phyloP scores from a whole-genome alignment of 148 eudicot species.

The Cornus kousa region DNA sequence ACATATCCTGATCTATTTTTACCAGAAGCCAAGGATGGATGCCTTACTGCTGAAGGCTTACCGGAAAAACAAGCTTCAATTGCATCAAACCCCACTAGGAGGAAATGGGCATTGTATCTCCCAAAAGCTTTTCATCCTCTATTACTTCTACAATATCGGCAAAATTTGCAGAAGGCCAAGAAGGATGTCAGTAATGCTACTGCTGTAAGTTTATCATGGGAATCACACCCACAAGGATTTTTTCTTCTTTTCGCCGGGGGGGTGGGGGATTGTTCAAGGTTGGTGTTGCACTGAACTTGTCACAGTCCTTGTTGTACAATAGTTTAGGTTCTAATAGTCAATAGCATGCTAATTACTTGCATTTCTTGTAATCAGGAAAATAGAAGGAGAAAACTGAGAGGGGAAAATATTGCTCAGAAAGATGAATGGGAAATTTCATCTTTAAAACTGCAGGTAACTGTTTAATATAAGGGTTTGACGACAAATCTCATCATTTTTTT shows the following conservation, averaged over 20 bases:
- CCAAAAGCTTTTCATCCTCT: constrained; percentile 86
- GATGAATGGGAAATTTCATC: constrained; percentile 47
- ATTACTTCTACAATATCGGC: constrained; percentile 67
- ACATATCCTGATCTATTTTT: constrained; percentile 63
- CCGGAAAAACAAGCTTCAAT: constrained; percentile 15
- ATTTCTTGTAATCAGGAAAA: constrained; percentile 45
- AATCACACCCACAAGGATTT: not conserved
- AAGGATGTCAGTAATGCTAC: constrained; percentile 74
- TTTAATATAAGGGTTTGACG: constrained; percentile 2
- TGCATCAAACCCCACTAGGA: constrained; percentile 29
- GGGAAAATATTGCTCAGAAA: constrained; percentile 35
- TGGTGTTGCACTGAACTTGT: not conserved
- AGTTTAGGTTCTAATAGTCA: not conserved
- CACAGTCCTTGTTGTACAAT: not conserved
- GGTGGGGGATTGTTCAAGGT: not conserved
- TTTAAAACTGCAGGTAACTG: constrained; percentile 55
- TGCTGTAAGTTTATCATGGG: constrained; percentile 54
- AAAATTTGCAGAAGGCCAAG: constrained; percentile 57
- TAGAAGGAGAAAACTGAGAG: constrained; percentile 72
- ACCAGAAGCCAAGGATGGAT: constrained; percentile 42
- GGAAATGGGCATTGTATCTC: constrained; percentile 73
- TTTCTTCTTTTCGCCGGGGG: not conserved
- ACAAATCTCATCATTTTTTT: not conserved
- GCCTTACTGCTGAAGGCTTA: constrained; percentile 28
- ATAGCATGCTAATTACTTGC: constrained; percentile 4